Evolutionary conservation across 2,329 filamentous ascomycete species (phyloP).

Genomic region (Diaporthe vexans): DNA sequence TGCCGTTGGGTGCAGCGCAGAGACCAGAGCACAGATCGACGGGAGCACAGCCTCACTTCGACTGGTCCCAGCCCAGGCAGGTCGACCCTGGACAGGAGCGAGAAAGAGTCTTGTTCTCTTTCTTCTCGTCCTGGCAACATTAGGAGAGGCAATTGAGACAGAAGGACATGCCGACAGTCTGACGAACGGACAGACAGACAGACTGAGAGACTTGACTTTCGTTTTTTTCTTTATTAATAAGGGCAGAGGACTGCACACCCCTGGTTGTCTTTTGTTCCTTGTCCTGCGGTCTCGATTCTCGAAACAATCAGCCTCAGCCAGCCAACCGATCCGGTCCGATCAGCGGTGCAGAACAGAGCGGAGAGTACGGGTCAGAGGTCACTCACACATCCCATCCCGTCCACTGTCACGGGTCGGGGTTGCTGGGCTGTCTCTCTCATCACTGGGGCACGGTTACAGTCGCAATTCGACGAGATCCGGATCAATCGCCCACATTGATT

Average conservation of each 20-base stretch:
- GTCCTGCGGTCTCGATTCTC: slow-evolving; percentile 13
- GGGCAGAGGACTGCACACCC: background rate
- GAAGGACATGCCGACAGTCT: background rate
- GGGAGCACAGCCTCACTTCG: slow-evolving; percentile 23
- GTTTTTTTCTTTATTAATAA: background rate
- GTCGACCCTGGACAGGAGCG: no score
- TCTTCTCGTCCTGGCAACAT: background rate
- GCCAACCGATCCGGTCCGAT: slow-evolving; percentile 31
- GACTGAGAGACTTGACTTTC: background rate
- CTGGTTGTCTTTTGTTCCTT: background rate
- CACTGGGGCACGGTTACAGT: slow-evolving; percentile 6
- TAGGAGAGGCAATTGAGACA: slow-evolving; percentile 6
- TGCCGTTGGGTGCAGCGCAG: slow-evolving; percentile 13
- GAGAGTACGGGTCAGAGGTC: background rate
- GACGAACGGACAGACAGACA: background rate
- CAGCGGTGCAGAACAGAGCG: slow-evolving; percentile 5
- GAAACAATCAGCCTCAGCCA: slow-evolving; percentile 32
- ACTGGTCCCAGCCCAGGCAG: no score
- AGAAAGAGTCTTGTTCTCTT: no score
- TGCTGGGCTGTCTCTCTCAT: background rate
- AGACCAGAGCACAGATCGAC: background rate
- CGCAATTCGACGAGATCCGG: slow-evolving; percentile 13
- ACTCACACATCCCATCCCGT: background rate
- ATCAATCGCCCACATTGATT: slow-evolving; percentile 9
- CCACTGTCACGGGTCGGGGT: background rate